A percentile compares a stretch with the other conserved stretches of the same genome.
phyloP scores from a whole-genome alignment of 2,329 filamentous ascomycete genomes.

The Arthroderma uncinatum region DNA sequence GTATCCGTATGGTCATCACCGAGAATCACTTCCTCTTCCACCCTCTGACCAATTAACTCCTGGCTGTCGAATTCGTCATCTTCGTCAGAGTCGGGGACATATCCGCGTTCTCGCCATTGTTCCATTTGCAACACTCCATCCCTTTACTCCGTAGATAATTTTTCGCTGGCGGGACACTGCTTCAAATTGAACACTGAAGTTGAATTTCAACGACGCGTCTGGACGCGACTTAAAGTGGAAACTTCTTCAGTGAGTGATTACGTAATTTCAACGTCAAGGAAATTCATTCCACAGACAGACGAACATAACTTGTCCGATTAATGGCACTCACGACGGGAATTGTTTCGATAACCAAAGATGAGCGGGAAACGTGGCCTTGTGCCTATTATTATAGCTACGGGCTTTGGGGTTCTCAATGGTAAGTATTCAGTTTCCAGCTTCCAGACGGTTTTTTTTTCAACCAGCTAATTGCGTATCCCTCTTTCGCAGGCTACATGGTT shows the following conservation, averaged over 20 bases:
- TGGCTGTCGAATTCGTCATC: slow-evolving; percentile 33
- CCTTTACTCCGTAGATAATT: not conserved
- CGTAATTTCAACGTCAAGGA: slow-evolving; percentile 1
- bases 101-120: slow-evolving; percentile 42
- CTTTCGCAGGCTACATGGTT: slow-evolving; percentile 31
- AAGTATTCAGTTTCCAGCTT: slow-evolving; percentile 4
- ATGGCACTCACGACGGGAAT: not conserved
- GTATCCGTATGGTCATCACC: not conserved
- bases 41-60: slow-evolving; percentile 3
- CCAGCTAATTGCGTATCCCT: not conserved
- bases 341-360: slow-evolving; percentile 17
- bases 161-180: not conserved
- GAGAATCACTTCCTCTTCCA: not conserved
- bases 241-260: slow-evolving; percentile 6
- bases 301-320: not conserved
- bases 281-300: not conserved
- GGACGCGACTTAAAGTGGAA: slow-evolving; percentile 19
- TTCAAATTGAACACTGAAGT: not conserved
- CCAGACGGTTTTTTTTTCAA: not conserved
- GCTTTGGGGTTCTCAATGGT: slow-evolving; percentile 33
- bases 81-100: slow-evolving; percentile 42
- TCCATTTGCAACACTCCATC: slow-evolving; percentile 25
- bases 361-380: slow-evolving; percentile 27
- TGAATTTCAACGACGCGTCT: slow-evolving; percentile 18
- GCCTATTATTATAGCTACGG: slow-evolving; percentile 29